phyloP scores from a whole-genome alignment of 495 filamentous ascomycete genomes.

The Annulohypoxylon nitens region DNA sequence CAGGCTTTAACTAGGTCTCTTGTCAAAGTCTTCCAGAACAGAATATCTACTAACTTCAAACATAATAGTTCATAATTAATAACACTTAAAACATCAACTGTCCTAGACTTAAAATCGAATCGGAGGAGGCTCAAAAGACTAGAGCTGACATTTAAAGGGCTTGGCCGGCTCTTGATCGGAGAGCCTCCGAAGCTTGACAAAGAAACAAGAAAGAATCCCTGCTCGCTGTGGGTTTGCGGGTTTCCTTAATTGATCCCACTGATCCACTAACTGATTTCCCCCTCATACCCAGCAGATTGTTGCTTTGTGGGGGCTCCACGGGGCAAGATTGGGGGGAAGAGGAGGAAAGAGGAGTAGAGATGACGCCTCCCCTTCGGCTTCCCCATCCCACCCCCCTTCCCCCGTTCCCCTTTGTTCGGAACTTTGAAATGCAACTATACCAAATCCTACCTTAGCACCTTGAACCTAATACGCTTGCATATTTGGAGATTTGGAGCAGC shows the following conservation, averaged over 20 bases:
- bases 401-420: constrained; percentile 3
- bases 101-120: neutral
- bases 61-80: neutral
- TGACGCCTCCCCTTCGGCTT: constrained; percentile 9
- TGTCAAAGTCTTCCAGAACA: neutral
- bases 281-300: neutral
- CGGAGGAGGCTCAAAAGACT: constrained; percentile 2
- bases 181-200: constrained; percentile 26
- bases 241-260: constrained; percentile 19
- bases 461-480: constrained; percentile 3
- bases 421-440: constrained; percentile 10
- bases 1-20: neutral
- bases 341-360: neutral
- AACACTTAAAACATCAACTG: neutral
- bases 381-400: neutral
- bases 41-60: neutral
- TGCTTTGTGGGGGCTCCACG: constrained; percentile 35
- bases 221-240: neutral
- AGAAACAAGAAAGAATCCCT: constrained; percentile 17
- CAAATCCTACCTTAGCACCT: constrained; percentile 26
- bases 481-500: constrained; percentile 40
- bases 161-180: constrained; percentile 36
- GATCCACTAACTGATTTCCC: neutral
- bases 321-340: constrained; percentile 8
- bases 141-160: neutral